These are phyloP conservation scores for Penicillium paneum DNA, from an alignment of 2,329 filamentous ascomycete genomes.

Conservation along the genomic window DNA sequence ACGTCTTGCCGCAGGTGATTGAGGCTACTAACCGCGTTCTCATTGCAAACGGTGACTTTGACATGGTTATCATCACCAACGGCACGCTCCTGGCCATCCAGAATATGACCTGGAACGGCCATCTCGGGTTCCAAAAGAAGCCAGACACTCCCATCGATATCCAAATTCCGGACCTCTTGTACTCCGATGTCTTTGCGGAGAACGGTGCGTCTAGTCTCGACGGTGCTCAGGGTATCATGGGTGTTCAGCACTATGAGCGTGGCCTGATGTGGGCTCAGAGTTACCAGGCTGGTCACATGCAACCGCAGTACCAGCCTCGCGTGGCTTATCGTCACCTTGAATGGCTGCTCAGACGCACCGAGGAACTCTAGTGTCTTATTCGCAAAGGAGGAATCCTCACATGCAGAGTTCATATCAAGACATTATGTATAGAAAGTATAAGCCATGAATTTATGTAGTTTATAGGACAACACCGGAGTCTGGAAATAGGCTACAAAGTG, in stretches of 20 bases:
- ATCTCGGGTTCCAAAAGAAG: conserved; percentile 64
- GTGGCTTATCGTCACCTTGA: conserved; percentile 65
- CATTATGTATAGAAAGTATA: background rate
- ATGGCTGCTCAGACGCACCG: conserved; percentile 32
- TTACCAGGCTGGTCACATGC: conserved; percentile 38
- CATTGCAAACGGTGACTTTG: conserved; percentile 70
- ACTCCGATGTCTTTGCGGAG: conserved; percentile 44
- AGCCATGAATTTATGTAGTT: too few relatives aligned
- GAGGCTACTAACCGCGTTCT: conserved; percentile 66
- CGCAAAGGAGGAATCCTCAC: background rate
- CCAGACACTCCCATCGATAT: conserved; percentile 55
- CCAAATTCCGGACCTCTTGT: conserved; percentile 56
- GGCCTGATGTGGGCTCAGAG: conserved; percentile 66
- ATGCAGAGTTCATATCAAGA: background rate
- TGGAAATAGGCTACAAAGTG: too few relatives aligned
- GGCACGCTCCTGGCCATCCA: conserved; percentile 72
- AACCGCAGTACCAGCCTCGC: conserved; percentile 64
- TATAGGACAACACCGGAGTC: too few relatives aligned
- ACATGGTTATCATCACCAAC: conserved; percentile 66
- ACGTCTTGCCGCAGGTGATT: conserved; percentile 45
- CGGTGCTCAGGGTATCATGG: conserved; percentile 63
- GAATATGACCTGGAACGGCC: conserved; percentile 78
- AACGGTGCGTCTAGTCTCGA: conserved; percentile 64
- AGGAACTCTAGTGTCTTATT: conserved; percentile 19
- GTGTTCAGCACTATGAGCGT: conserved; percentile 69